Conservation (phyloP, 192 early-diverging fungal genomes). For the Jimgerdemannia lactiflua region DNA sequence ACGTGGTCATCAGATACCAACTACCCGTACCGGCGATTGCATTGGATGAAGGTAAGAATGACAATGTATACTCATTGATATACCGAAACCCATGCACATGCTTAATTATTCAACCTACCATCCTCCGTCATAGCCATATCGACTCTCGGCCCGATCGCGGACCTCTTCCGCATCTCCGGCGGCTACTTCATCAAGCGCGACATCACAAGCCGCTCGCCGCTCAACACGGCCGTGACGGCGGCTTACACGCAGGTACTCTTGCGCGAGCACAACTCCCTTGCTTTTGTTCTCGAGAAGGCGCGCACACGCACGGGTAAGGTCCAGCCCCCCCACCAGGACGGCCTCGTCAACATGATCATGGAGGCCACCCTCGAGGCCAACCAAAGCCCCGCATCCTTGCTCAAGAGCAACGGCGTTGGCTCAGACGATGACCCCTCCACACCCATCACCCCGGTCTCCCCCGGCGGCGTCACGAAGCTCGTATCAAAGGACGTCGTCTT, state of each 20-base stretch:
- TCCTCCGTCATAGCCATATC: constrained; percentile 24
- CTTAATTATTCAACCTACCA: no score
- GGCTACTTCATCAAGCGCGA: constrained; percentile 30
- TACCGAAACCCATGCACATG: no score
- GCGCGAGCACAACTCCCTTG: constrained; percentile 27
- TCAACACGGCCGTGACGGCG: constrained; percentile 28
- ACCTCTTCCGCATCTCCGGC: constrained; percentile 29
- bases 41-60: constrained; percentile 31
- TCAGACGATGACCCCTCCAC: not conserved
- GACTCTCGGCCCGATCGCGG: constrained; percentile 27
- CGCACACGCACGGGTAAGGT: constrained; percentile 35
- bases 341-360: constrained; percentile 30
- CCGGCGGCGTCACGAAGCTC: not conserved
- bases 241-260: constrained; percentile 31
- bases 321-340: constrained; percentile 21
- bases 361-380: constrained; percentile 30
- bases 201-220: constrained; percentile 19
- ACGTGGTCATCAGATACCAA: constrained; percentile 26
- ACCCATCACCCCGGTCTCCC: constrained; percentile 7
- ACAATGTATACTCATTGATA: no score
- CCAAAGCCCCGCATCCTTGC: constrained; percentile 9
- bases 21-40: constrained; percentile 30
- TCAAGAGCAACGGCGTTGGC: not conserved
- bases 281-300: constrained; percentile 21
- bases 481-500: constrained; percentile 17